Conservation (phyloP, 2,329 filamentous ascomycete genomes). For the Exophiala aquamarina region DNA sequence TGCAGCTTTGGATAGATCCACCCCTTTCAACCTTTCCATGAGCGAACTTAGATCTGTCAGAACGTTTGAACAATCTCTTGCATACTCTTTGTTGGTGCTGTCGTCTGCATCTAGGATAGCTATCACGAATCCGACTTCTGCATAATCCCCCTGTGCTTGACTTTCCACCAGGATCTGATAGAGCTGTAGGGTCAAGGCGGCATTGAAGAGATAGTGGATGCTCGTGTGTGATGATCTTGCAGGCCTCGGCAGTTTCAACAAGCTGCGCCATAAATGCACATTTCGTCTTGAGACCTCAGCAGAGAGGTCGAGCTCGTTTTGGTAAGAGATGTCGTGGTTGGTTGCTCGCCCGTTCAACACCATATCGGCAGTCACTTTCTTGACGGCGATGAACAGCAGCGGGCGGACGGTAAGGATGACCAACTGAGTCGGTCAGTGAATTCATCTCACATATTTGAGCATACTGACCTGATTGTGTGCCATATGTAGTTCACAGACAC, state of each 20-base stretch:
- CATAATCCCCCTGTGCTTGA: constrained; percentile 8
- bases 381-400: constrained; percentile 49
- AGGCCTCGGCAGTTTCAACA: constrained; percentile 46
- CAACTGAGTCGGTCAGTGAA: constrained; percentile 36
- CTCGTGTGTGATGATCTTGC: constrained; percentile 29
- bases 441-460: not conserved
- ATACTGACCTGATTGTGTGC: constrained; percentile 44
- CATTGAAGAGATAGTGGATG: constrained; percentile 53
- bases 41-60: constrained; percentile 13
- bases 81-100: constrained; percentile 16
- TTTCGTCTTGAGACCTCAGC: constrained; percentile 49
- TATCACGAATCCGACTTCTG: constrained; percentile 9
- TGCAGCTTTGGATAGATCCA: constrained; percentile 10
- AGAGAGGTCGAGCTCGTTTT: constrained; percentile 37
- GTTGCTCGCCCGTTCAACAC: constrained; percentile 34
- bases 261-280: constrained; percentile 43
- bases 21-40: constrained; percentile 5
- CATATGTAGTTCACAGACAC: constrained; percentile 44
- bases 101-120: constrained; percentile 9
- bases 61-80: constrained; percentile 13
- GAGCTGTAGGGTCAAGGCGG: constrained; percentile 50
- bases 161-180: constrained; percentile 11
- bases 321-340: constrained; percentile 22
- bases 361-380: constrained; percentile 47
- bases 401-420: constrained; percentile 52